Base-by-base conservation (phyloP, 129 eudicot species). In the Kitagawia praeruptora region DNA sequence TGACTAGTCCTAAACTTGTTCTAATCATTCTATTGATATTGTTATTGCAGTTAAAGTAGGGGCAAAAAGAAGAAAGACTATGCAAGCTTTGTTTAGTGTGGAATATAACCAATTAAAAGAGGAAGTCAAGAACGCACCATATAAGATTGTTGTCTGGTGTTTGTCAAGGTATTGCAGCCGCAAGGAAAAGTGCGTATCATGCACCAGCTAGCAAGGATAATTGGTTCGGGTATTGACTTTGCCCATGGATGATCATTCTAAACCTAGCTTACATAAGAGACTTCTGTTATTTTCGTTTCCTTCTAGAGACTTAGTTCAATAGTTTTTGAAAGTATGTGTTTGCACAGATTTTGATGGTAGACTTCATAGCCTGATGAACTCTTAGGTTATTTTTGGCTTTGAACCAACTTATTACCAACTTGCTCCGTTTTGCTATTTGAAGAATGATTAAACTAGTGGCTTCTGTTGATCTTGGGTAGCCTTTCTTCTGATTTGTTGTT, bases 211-310 rank as follows among this genome's bases (percentile, higher is more conserved):
- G 87, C 87, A 83, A 79, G 91, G 90, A 82, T 84, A 75, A 81
- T 84, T 78, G 98, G 98, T 94, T 94, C 98, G 97, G 97, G 98
- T 86, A 92, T 94, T 92, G 98, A 94, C 96, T 90, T 86, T 76
- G 84, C 82, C 85, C 85, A 81, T 81, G 73, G 78, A 61, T 76
- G 80, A 81, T 77, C 76, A 9, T 27, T 82, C 86, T 88, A 81
- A 90, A 85, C 84, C 70, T 79, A 79, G 84, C 85, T 83, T 78
- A 4, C 63, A 79, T 70, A 56, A 76, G 7, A 66, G 70, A 66
- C 75, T 47, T 80, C 78, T 31, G 46, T 75, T 78, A 42, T 70
- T 83, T 70, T 4, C 74, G 70, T 83, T 85, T 85, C 81, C 77
- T 8, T 70, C 80, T 77, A 61, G 82, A 80, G 82, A 80, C 58